Evolutionary conservation across 2,329 filamentous ascomycete genomes (phyloP), one percentile per base, ranked within the genome.

Genomic region (Talaromyces sp.): DNA sequence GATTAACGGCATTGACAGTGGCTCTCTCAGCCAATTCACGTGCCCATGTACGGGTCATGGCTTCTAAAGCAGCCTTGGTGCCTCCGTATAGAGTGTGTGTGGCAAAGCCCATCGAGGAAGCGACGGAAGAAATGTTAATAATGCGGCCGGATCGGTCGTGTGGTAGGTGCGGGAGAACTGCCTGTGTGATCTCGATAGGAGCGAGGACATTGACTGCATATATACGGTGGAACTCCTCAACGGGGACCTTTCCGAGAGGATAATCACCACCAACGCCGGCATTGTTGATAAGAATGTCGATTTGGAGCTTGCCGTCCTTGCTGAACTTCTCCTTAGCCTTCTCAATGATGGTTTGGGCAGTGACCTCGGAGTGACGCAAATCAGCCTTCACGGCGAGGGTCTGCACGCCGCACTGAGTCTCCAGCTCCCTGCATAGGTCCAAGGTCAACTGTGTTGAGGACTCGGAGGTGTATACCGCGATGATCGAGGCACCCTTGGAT

Each of bases 241-340:
- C 77, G 28, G 78, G 73, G 67, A 87, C 84, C 76, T 95, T 94
- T 12, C 28, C 28, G 40, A 84, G 78, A 33, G 85, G 68, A 27
- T 73, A 71, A 66, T 79, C 75, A 12, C 70, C 73, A 5, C 81
- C 77, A 1, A 87, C 80, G 27, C 91, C 92, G 36, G 92, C 92
- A 74, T 96, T 96, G 83, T 96, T 96, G 79, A 96, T 80, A 57
- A 96, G 80, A 64, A 96, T 91, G 76, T 96, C 91, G 70, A 96
- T 83, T 69, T 88, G 85, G 72, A 92, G 85, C 61, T 80, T 79
- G 33, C 18, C n/a, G n/a, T n/a, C 10, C 62, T 66, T 62, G 18
- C 82, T 72, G 75, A 90, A 87, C 69, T 86, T 79, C 65, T 52
- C n/a, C 10, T n/a, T 52, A 2, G 18, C 47, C 5, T 85, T 80